Base-by-base conservation (phyloP, 441 rosid genomes). In the Populus hybrid region DNA sequence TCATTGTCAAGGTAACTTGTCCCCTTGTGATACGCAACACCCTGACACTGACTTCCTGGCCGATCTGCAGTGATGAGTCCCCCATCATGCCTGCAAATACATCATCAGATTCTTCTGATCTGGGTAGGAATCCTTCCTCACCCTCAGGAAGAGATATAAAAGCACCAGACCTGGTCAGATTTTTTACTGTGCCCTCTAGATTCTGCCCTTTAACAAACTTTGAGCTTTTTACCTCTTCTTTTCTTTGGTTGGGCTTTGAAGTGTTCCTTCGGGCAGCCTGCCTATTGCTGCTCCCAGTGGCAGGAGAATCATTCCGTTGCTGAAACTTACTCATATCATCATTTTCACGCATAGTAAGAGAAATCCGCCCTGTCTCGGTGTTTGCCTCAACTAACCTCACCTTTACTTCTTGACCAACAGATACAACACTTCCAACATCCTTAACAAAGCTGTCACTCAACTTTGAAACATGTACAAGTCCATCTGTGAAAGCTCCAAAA, bases 401-500 rank as follows among this genome's bases (percentile, higher is more conserved):
- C 82, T 88, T 87, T 69, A 95, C 98, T 68, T 93, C 97, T 88
- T 95, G 97, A 36, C 99, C 98, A 78, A 95, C 79, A n/a, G 99
- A 85, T 76, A 95, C 99, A 76, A 95, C 79, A 84, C 79, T 85
- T n/a, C 87, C 87, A 72, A 93, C 97, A 86, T 95, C 99, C 84
- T 92, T 91, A 64, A 95, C 97, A 78, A 88, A 95, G 84, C 75
- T 85, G 71, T 91, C 89, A 74, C 97, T 93, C 87, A 95, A 74
- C 84, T 82, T 87, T 74, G 99, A 95, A 77, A 93, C 98, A 86
- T 95, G 99, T 23, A 95, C 99, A 73, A 93, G 80, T 53, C 99
- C 99, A 81, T 93, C 97, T 64, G 97, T 91, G 86, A 92, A 95
- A 53, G 99, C 97, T 82, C 99, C 99, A 74, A 95, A 89, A 78